Evolutionary conservation across 768 basidiomycete genomes (phyloP).

Genomic region (Favolaschia claudopus): DNA sequence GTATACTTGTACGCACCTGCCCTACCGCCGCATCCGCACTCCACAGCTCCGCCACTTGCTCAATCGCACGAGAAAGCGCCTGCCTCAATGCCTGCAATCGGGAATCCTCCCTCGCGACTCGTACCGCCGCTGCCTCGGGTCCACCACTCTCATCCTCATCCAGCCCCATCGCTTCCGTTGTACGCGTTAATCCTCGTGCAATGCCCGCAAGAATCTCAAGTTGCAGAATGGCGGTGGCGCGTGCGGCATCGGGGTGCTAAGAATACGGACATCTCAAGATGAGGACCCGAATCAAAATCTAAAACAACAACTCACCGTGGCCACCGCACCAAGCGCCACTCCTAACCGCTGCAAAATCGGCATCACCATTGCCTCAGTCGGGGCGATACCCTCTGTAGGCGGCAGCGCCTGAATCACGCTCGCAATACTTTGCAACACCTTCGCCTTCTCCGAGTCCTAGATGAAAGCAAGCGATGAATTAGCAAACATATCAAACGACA

Average conservation of each 20-base stretch:
- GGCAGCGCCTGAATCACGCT: conserved; percentile 93
- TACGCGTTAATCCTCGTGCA: conserved; percentile 85
- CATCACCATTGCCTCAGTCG: conserved; percentile 79
- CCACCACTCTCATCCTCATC: conserved; percentile 64
- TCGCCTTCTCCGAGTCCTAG: conserved; percentile 86
- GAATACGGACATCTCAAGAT: not conserved
- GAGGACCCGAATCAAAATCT: no score
- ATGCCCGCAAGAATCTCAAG: conserved; percentile 85
- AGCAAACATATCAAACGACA: no score
- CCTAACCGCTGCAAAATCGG: conserved; percentile 77
- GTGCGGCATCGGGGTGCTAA: conserved; percentile 79
- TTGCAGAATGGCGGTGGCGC: conserved; percentile 68
- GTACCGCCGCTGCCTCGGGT: conserved; percentile 64
- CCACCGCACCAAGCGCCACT: conserved; percentile 64
- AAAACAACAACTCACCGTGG: conserved; percentile 53
- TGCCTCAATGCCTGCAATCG: conserved; percentile 70
- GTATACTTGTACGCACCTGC: conserved; percentile 60
- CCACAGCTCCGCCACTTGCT: conserved; percentile 75
- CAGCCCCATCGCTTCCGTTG: conserved; percentile 69
- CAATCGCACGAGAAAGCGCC: conserved; percentile 67
- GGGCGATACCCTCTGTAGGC: conserved; percentile 77
- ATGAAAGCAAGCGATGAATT: no score
- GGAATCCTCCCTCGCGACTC: conserved; percentile 67
- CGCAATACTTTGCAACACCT: conserved; percentile 90
- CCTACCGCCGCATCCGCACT: conserved; percentile 79